phyloP scores from a whole-genome alignment of 495 filamentous ascomycete species.

The Bryoglossum gracile region DNA sequence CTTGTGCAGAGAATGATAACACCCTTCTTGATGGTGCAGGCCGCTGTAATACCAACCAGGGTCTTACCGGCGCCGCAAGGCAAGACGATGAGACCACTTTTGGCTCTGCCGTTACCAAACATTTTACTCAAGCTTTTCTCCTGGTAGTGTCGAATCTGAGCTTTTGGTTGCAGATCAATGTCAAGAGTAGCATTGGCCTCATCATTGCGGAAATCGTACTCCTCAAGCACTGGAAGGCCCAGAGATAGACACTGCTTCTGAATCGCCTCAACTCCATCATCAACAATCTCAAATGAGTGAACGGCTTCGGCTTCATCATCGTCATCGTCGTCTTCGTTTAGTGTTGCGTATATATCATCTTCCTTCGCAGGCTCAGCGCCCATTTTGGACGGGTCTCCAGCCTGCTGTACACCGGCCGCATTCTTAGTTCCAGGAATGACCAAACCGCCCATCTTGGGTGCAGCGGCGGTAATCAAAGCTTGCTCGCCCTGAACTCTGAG shows the following conservation, averaged over 20 bases:
- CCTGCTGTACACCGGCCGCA: slow-evolving; percentile 75
- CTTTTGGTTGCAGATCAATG: slow-evolving; percentile 80
- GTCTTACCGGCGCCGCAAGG: slow-evolving; percentile 98
- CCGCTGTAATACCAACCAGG: slow-evolving; percentile 91
- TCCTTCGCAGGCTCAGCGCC: slow-evolving; percentile 26
- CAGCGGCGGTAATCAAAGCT: slow-evolving; percentile 68
- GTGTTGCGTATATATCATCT: slow-evolving; percentile 50
- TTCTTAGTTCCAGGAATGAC: slow-evolving; percentile 94
- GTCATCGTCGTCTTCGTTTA: slow-evolving; percentile 76
- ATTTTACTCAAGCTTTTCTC: slow-evolving; percentile 97
- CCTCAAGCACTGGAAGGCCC: slow-evolving; percentile 80
- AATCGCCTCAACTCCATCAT: slow-evolving; percentile 70
- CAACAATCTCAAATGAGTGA: slow-evolving; percentile 88
- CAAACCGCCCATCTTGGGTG: slow-evolving; percentile 80
- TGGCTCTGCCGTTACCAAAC: slow-evolving; percentile 96
- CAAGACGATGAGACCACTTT: slow-evolving; percentile 94
- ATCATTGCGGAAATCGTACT: slow-evolving; percentile 98
- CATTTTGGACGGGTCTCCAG: slow-evolving; percentile 29
- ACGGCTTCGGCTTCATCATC: slow-evolving; percentile 85
- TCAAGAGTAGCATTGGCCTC: slow-evolving; percentile 80
- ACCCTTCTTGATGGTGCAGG: slow-evolving; percentile 94
- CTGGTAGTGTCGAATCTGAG: slow-evolving; percentile 85
- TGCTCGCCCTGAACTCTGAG: slow-evolving; percentile 53
- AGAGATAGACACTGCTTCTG: slow-evolving; percentile 86
- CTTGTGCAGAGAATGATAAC: slow-evolving; percentile 93